Evolutionary conservation across 208 protist species (phyloP), one percentile per base, ranked within the genome.

Genomic region (Crithidia acanthocephali): DNA sequence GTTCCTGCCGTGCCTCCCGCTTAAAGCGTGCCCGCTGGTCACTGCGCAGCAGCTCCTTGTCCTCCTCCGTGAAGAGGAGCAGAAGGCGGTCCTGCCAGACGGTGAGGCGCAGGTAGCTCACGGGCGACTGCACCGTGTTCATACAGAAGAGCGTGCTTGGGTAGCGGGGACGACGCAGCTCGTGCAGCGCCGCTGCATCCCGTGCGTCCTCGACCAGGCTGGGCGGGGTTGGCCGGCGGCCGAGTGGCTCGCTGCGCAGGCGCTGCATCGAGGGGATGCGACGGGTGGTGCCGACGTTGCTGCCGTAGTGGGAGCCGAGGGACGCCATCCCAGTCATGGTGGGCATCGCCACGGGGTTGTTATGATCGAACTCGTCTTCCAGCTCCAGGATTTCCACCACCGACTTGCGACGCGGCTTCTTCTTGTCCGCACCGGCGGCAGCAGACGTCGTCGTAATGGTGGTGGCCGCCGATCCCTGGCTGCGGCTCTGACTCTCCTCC

Each of bases 1-100:
- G 65, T 48, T 88, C 79, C 25, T 72, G 72, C 44, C 64, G 51
- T 13, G 76, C 79, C 25, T 82, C 65, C 16, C 72, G 74, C 59
- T 81, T 85, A 44, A 85, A 70, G 15, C 61, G 33, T n/a, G 58
- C 33, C 28, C 83, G 79, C 18, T 56, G 18, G 8, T 85, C 83
- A 42, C 57, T 68, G 52, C 65, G 51, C 51, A 80, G 69, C 44
- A 85, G 73, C 13, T 76, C 73, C 63, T 72, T 71, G 60, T 87
- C 77, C 8, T 67, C 76, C 15, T 74, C 62, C 18, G 62, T 51
- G 53, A 68, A 59, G 57, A 90, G 74, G 0, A 81, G 64, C 6
- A 64, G 30, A 8, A 87, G 57, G 18, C 75, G 69, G 50, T 90
- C 79, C 68, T 90, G 85, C 85, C 85, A 90, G 15, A 69, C 66